phyloP scores from a whole-genome alignment of 2,329 filamentous ascomycete genomes.

The Didymella sp. region DNA sequence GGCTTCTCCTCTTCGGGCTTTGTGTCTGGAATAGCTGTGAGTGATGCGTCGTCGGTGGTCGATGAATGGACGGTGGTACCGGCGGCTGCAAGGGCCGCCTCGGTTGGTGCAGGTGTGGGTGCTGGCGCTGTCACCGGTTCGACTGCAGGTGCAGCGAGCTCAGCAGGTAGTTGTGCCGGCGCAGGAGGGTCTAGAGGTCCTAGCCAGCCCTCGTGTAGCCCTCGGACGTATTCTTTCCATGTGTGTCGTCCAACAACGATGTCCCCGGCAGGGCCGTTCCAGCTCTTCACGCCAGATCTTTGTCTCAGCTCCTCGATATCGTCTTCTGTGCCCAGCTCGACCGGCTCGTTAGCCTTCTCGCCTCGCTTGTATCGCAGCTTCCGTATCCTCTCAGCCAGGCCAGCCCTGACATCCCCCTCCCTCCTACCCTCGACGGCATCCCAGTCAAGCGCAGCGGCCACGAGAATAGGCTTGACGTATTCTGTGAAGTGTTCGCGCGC shows the following conservation, averaged over 20 bases:
- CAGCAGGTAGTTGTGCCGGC: constrained; percentile 28
- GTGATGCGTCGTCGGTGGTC: constrained; percentile 46
- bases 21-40: constrained; percentile 36
- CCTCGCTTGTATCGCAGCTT: constrained; percentile 66
- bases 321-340: constrained; percentile 61
- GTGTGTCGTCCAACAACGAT: constrained; percentile 88
- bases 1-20: constrained; percentile 39
- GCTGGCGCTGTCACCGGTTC: constrained; percentile 14
- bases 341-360: constrained; percentile 55
- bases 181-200: constrained; percentile 75
- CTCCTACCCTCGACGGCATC: constrained; percentile 91
- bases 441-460: constrained; percentile 91
- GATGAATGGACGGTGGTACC: constrained; percentile 20
- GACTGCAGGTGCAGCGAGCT: constrained; percentile 24
- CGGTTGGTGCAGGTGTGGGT: constrained; percentile 13
- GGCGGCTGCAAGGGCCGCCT: constrained; percentile 23
- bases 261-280: constrained; percentile 78
- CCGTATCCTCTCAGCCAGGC: constrained; percentile 84
- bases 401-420: constrained; percentile 90
- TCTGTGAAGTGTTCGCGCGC: constrained; percentile 96
- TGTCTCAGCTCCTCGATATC: constrained; percentile 70
- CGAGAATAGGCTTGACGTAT: constrained; percentile 91
- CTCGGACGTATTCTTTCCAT: constrained; percentile 97
- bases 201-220: constrained; percentile 94
- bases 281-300: constrained; percentile 72